phyloP scores from a whole-genome alignment of 768 basidiomycete genomes.

The Leccinum ochraceum region DNA sequence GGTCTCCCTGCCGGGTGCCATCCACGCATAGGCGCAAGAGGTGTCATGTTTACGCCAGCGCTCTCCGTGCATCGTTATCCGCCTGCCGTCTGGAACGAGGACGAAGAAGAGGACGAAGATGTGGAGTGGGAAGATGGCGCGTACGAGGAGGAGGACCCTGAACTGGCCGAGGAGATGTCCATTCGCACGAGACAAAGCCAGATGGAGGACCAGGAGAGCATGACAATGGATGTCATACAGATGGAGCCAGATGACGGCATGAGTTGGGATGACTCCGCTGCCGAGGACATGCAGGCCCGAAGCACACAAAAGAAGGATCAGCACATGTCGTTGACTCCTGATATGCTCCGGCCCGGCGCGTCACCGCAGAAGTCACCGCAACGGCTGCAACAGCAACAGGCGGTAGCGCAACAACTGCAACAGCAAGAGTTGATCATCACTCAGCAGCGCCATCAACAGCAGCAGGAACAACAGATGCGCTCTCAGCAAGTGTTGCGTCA shows the following conservation, averaged over 20 bases:
- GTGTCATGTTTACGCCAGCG: conserved; percentile 72
- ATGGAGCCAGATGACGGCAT: conserved; percentile 84
- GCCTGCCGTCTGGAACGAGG: conserved; percentile 82
- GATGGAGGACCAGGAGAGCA: conserved; percentile 31
- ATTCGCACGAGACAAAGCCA: conserved; percentile 40
- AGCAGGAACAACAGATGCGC: conserved; percentile 33
- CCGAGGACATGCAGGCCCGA: conserved; percentile 48
- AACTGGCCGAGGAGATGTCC: conserved; percentile 56
- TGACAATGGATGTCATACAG: conserved; percentile 31
- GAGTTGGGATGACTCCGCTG: conserved; percentile 79
- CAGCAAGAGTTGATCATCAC: conserved; percentile 30
- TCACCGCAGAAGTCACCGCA: conserved; percentile 26
- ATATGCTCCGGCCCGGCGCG: conserved; percentile 37
- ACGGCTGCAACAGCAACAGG: conserved; percentile 7
- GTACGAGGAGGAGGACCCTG: conserved; percentile 69
- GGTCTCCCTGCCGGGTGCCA: conserved; percentile 34
- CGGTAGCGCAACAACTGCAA: conserved; percentile 19
- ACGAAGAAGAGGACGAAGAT: conserved; percentile 59
- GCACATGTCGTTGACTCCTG: conserved; percentile 31
- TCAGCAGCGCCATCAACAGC: conserved; percentile 36
- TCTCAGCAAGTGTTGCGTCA: conserved; percentile 39
- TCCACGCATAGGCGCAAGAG: conserved; percentile 36
- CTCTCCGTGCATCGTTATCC: conserved; percentile 74
- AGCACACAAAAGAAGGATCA: conserved; percentile 29
- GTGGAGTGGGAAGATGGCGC: conserved; percentile 62